Conservation (phyloP, 2,329 filamentous ascomycete genomes). For the Exophiala sideris region DNA sequence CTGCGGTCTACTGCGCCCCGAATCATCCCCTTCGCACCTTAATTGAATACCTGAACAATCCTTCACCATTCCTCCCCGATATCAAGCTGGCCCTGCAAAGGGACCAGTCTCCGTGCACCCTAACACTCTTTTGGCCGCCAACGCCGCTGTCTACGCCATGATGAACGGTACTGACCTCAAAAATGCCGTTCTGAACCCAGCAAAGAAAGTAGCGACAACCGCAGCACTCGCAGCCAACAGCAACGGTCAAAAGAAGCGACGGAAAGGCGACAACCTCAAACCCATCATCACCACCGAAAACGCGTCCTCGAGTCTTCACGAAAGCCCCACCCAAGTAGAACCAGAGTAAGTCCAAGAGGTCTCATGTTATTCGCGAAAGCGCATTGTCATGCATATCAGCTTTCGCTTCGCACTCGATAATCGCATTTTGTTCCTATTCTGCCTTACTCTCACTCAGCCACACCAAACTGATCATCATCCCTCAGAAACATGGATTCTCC, state of each 20-base stretch:
- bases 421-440: neutral
- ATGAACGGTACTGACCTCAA: conserved; percentile 65
- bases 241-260: conserved; percentile 61
- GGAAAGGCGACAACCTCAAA: conserved; percentile 62
- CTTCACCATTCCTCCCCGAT: conserved; percentile 26
- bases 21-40: conserved; percentile 17
- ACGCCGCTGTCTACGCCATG: conserved; percentile 33
- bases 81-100: conserved; percentile 28
- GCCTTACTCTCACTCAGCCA: conserved; percentile 9
- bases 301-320: conserved; percentile 25
- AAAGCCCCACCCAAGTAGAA: conserved; percentile 40
- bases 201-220: conserved; percentile 58
- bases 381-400: conserved; percentile 3
- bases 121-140: conserved; percentile 23
- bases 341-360: conserved; percentile 25
- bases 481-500: conserved; percentile 36
- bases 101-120: conserved; percentile 25
- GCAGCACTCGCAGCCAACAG: conserved; percentile 48
- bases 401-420: neutral
- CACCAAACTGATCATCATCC: conserved; percentile 20
- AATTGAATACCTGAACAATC: conserved; percentile 13
- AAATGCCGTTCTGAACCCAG: conserved; percentile 63
- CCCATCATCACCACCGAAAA: conserved; percentile 64
- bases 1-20: conserved; percentile 16
- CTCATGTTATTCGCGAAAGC: conserved; percentile 2